phyloP scores from a whole-genome alignment of 306 rosid genomes.

The Clitoria ternatea region DNA sequence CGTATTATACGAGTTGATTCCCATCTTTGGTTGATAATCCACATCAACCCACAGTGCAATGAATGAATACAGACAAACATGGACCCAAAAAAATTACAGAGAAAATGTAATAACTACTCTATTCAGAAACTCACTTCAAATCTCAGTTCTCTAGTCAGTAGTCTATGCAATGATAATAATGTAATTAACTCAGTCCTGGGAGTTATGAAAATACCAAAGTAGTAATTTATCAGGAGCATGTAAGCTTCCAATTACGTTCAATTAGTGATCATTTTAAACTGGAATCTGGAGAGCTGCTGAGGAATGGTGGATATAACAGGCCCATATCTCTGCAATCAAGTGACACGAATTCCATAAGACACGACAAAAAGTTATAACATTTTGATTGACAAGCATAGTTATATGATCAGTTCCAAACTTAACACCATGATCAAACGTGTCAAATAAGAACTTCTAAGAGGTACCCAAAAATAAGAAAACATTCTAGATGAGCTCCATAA shows the following conservation, averaged over 20 bases:
- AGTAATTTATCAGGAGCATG: neutral
- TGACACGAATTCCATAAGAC: constrained; percentile 13
- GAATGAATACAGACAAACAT: constrained; percentile 23
- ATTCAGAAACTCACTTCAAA: constrained; percentile 12
- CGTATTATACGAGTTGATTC: neutral
- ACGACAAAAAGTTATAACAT: neutral
- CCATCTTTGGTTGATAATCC: constrained; percentile 5
- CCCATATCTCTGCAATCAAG: constrained; percentile 81
- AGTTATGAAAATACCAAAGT: constrained; percentile 1
- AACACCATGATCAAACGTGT: neutral
- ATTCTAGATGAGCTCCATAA: neutral
- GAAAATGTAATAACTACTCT: constrained; percentile 2
- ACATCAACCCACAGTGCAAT: constrained; percentile 19
- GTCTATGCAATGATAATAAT: constrained; percentile 29
- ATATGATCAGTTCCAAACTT: neutral
- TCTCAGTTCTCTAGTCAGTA: constrained; percentile 25
- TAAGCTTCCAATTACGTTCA: constrained; percentile 27
- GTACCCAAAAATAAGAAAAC: neutral
- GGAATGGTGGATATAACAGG: constrained; percentile 98
- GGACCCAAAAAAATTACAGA: too few species aligned
- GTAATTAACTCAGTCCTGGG: constrained; percentile 18
- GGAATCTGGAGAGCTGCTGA: constrained; percentile 96
- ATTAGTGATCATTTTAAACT: constrained; percentile 93
- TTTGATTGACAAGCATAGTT: neutral
- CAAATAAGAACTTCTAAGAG: neutral